These are phyloP conservation scores for Debaryomyces sp. DNA, from an alignment of 1,139 yeast genomes.

Conservation along the genomic window DNA sequence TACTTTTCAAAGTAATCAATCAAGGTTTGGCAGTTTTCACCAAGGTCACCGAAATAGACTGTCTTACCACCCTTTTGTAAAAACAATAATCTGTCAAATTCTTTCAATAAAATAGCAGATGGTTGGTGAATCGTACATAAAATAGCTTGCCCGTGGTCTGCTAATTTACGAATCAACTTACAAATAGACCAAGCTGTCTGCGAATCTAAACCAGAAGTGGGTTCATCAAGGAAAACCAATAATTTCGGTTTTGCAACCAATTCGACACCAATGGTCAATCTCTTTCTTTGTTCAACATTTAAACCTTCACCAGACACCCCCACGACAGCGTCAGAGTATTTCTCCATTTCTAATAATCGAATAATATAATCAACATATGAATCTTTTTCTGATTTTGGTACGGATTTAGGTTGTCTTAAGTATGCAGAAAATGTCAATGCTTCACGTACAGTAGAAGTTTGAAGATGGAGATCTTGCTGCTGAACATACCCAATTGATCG, in stretches of 20 bases:
- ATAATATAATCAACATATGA: slow-evolving; percentile 73
- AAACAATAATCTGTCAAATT: too few species aligned
- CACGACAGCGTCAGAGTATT: slow-evolving; percentile 40
- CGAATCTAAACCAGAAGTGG: too few species aligned
- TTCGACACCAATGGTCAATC: slow-evolving; percentile 43
- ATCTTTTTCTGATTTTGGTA: slow-evolving; percentile 59
- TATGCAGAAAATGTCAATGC: slow-evolving; percentile 73
- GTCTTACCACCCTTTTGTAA: too few species aligned
- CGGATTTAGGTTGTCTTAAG: slow-evolving; percentile 64
- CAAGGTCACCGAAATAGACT: too few species aligned
- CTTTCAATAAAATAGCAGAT: too few species aligned
- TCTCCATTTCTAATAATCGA: slow-evolving; percentile 47
- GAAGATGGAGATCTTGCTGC: slow-evolving; percentile 76
- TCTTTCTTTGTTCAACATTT: slow-evolving; percentile 41
- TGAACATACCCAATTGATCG: slow-evolving; percentile 83
- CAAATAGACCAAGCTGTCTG: too few species aligned
- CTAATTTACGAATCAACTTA: too few species aligned
- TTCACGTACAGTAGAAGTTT: slow-evolving; percentile 79
- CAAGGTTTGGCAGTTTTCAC: too few species aligned
- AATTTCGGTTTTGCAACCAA: slow-evolving; percentile 41
- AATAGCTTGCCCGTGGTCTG: too few species aligned
- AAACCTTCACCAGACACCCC: slow-evolving; percentile 45
- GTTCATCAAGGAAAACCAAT: slow-evolving; percentile 37
- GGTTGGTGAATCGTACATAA: too few species aligned
- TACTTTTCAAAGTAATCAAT: slow-evolving; percentile 26